phyloP scores from a whole-genome alignment of 495 filamentous ascomycete species.

The Penicillium bovifimosum region DNA sequence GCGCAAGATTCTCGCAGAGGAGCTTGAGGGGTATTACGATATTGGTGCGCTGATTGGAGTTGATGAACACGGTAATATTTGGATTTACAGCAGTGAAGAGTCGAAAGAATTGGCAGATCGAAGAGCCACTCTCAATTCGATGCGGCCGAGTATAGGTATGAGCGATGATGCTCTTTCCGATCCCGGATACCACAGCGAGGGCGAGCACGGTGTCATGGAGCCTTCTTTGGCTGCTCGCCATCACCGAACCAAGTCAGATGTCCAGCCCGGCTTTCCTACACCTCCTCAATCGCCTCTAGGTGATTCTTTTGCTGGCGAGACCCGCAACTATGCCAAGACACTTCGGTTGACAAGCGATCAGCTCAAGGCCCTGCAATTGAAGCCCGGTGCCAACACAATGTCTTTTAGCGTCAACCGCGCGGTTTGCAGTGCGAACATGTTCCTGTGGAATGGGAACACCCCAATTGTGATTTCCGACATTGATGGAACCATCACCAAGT shows the following conservation, averaged over 20 bases:
- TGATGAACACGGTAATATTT: slow-evolving; percentile 91
- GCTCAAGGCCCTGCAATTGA: slow-evolving; percentile 78
- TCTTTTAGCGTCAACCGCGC: slow-evolving; percentile 95
- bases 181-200: slow-evolving; percentile 90
- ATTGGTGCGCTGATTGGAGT: slow-evolving; percentile 92
- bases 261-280: slow-evolving; percentile 62
- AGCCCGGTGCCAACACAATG: slow-evolving; percentile 81
- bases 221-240: slow-evolving; percentile 35
- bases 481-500: slow-evolving; percentile 98
- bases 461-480: slow-evolving; percentile 98
- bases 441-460: slow-evolving; percentile 79
- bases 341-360: slow-evolving; percentile 94
- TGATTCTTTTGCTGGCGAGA: slow-evolving; percentile 51
- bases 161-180: slow-evolving; percentile 85
- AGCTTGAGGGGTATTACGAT: slow-evolving; percentile 91
- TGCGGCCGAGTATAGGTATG: slow-evolving; percentile 49
- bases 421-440: slow-evolving; percentile 88
- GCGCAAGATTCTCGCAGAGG: slow-evolving; percentile 91
- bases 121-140: slow-evolving; percentile 45
- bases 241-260: slow-evolving; percentile 62
- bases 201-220: slow-evolving; percentile 43
- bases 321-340: slow-evolving; percentile 91
- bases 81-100: slow-evolving; percentile 98
- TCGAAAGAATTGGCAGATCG: slow-evolving; percentile 72
- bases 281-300: slow-evolving; percentile 72